phyloP scores from a whole-genome alignment of 2,329 filamentous ascomycete species.

The Fusarium temperatum region DNA sequence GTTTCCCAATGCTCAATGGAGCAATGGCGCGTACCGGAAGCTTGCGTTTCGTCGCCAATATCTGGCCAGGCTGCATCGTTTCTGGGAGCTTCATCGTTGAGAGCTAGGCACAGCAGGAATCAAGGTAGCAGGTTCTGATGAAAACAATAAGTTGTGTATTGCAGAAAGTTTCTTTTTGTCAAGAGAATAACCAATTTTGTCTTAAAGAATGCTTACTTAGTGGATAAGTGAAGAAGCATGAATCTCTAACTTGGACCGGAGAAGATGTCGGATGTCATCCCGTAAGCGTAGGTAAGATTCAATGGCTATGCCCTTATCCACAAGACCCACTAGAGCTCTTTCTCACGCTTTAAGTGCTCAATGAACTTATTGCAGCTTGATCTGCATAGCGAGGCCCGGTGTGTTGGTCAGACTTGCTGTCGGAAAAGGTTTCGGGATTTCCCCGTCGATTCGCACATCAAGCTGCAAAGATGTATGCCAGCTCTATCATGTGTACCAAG shows the following conservation, averaged over 20 bases:
- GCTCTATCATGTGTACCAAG: neutral
- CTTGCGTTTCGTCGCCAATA: neutral
- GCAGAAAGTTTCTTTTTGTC: accelerated
- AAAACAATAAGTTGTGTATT: too few species aligned
- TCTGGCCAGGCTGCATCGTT: neutral
- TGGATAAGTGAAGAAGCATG: neutral
- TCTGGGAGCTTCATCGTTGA: neutral
- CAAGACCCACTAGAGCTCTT: neutral
- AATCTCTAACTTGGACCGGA: neutral
- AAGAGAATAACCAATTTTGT: neutral
- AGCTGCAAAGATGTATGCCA: neutral
- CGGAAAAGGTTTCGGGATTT: neutral
- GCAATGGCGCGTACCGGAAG: neutral
- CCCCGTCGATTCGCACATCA: neutral
- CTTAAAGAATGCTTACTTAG: neutral
- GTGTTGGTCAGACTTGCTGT: neutral
- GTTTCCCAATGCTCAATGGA: accelerated
- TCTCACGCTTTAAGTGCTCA: neutral
- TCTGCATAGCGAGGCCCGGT: neutral
- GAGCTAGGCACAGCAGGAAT: too few species aligned
- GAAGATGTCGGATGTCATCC: neutral
- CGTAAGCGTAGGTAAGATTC: neutral
- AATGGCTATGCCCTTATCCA: too few species aligned
- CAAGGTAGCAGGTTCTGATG: accelerated
- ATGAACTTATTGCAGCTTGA: too few species aligned